A percentile compares a stretch with the other conserved stretches of the same genome.
Evolutionary conservation across 179 eudicot species (phyloP).

Genomic region (Silene noctiflora): DNA sequence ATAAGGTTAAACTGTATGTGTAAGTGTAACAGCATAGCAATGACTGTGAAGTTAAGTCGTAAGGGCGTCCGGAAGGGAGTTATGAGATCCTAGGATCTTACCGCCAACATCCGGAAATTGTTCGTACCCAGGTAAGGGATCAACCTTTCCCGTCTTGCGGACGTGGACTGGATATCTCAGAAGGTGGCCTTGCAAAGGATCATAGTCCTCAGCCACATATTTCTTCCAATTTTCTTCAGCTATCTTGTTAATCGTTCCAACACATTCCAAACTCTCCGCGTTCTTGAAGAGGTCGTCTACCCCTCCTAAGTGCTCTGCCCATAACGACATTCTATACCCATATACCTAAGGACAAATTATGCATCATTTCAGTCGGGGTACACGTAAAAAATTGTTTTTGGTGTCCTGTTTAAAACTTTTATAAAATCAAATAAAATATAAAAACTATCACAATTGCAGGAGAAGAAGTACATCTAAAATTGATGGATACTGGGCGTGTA

Average conservation of each 20-base stretch:
- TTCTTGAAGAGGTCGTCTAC: conserved; percentile 39
- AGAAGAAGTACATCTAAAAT: background rate
- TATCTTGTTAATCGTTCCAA: conserved; percentile 41
- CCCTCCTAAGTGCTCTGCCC: conserved; percentile 68
- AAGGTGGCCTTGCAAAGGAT: conserved; percentile 53
- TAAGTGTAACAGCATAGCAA: background rate
- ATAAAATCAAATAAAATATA: too few relatives aligned
- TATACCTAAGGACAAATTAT: conserved; percentile 37
- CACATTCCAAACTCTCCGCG: conserved; percentile 44
- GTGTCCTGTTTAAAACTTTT: too few relatives aligned
- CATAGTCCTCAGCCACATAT: conserved; percentile 36
- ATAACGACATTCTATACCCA: conserved; percentile 69
- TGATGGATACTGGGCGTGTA: background rate
- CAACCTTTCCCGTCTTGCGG: conserved; percentile 41
- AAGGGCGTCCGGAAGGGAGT: conserved; percentile 62
- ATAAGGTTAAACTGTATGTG: conserved; percentile 7
- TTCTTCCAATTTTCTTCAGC: conserved; percentile 58
- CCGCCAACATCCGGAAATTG: conserved; percentile 71
- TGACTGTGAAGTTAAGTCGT: conserved; percentile 33
- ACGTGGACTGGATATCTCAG: conserved; percentile 53
- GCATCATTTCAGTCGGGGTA: background rate
- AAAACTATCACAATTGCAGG: too few relatives aligned
- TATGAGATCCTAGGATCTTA: conserved; percentile 56
- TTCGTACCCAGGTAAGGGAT: conserved; percentile 40
- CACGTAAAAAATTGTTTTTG: too few relatives aligned